phyloP scores from a whole-genome alignment of 202 grass and related monocot species.

The Zoysia matrella region DNA sequence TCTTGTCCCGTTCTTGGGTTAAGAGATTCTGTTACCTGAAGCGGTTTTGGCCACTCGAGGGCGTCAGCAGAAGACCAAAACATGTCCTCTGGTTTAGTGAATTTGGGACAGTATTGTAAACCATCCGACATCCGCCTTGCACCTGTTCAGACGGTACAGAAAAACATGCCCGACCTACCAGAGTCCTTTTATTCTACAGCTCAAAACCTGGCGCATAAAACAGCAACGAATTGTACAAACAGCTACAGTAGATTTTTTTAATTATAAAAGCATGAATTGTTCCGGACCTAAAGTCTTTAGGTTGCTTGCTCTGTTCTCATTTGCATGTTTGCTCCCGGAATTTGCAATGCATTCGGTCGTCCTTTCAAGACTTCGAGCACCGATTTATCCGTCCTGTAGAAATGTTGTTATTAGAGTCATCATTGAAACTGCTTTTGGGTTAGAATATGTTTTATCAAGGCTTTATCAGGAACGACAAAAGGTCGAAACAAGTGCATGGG shows the following conservation, averaged over 20 bases:
- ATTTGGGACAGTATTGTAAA: too few relatives aligned
- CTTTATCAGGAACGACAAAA: neutral
- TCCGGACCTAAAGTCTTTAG: neutral
- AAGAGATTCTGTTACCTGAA: neutral
- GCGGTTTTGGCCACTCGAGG: neutral
- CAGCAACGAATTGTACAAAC: neutral
- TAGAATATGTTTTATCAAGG: neutral
- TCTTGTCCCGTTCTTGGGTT: neutral
- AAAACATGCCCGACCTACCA: neutral
- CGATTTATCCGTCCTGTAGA: neutral
- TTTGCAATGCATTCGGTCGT: neutral
- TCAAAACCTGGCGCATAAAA: neutral
- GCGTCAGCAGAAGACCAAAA: neutral
- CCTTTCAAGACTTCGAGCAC: neutral
- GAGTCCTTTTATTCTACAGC: neutral
- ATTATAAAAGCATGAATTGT: neutral
- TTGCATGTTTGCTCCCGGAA: neutral
- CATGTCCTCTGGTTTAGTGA: neutral
- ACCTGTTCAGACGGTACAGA: neutral
- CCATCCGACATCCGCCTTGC: neutral
- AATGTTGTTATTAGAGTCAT: neutral
- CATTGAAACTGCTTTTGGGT: neutral
- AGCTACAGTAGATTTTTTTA: too few relatives aligned
- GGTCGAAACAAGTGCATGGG: neutral
- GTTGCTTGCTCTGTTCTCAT: constrained; percentile 13